Conservation (phyloP, 2,329 filamentous ascomycete genomes). For the Colletotrichum cuscutae region DNA sequence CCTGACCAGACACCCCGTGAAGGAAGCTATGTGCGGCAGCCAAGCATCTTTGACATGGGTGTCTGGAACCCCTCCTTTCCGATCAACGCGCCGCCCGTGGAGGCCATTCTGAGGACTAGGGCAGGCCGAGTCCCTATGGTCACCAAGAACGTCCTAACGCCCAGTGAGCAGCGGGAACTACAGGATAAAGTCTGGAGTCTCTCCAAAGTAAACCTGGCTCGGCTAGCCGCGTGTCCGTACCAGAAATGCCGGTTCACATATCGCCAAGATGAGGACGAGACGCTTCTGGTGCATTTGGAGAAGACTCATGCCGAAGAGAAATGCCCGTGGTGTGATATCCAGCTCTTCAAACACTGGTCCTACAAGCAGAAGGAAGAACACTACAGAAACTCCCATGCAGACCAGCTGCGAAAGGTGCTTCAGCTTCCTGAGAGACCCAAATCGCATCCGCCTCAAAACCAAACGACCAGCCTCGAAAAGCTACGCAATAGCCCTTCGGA, state of each 20-base stretch:
- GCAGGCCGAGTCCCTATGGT: constrained; percentile 48
- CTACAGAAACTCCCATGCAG: constrained; percentile 42
- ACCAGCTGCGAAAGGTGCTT: constrained; percentile 34
- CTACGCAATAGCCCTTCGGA: neutral
- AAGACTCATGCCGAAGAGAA: constrained; percentile 45
- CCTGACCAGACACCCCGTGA: neutral
- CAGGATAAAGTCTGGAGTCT: constrained; percentile 47
- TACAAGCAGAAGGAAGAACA: constrained; percentile 41
- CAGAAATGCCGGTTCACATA: constrained; percentile 48
- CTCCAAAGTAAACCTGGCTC: constrained; percentile 47
- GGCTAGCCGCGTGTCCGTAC: constrained; percentile 51
- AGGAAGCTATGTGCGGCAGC: constrained; percentile 41
- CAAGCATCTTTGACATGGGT: constrained; percentile 42
- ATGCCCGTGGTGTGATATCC: constrained; percentile 50
- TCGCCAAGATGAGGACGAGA: constrained; percentile 40
- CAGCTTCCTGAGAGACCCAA: neutral
- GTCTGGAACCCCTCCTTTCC: constrained; percentile 46
- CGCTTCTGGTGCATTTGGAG: constrained; percentile 48
- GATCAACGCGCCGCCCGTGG: constrained; percentile 46
- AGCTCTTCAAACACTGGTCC: constrained; percentile 44
- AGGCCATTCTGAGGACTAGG: constrained; percentile 49
- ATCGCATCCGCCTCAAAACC: neutral
- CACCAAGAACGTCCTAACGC: constrained; percentile 51
- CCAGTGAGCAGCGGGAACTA: constrained; percentile 50
- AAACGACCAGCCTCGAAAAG: neutral